phyloP scores from a whole-genome alignment of 2,329 filamentous ascomycete genomes.

The Stemphylium lycopersici region DNA sequence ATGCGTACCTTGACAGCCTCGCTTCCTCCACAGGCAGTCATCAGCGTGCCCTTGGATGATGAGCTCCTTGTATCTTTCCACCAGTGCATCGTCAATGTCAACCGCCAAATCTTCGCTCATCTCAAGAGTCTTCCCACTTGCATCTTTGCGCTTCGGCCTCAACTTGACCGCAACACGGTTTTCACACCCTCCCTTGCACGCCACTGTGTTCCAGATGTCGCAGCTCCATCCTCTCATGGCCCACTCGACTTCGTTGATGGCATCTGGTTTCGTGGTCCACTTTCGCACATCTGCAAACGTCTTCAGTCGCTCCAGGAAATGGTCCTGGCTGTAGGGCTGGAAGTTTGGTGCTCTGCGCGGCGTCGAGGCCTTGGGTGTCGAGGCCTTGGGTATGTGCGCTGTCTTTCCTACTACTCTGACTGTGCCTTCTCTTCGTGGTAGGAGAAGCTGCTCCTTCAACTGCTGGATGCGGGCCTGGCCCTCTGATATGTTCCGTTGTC shows the following conservation, averaged over 20 bases:
- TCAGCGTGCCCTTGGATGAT: conserved; percentile 78
- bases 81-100: conserved; percentile 66
- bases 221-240: conserved; percentile 92
- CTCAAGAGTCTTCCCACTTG: conserved; percentile 55
- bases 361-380: conserved; percentile 30
- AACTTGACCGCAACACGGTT: conserved; percentile 84
- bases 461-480: conserved; percentile 40
- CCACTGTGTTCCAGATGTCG: conserved; percentile 73
- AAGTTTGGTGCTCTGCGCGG: conserved; percentile 67
- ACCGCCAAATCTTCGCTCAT: conserved; percentile 55
- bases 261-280: conserved; percentile 91
- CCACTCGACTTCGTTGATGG: conserved; percentile 90
- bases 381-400: conserved; percentile 30
- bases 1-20: conserved; percentile 80
- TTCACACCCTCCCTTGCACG: conserved; percentile 80
- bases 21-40: conserved; percentile 83
- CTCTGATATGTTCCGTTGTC: conserved; percentile 34
- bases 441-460: conserved; percentile 42
- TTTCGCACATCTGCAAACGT: conserved; percentile 90
- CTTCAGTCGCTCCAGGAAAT: conserved; percentile 79
- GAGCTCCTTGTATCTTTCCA: conserved; percentile 75
- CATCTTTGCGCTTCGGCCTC: conserved; percentile 58
- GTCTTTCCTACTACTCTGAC: conserved; percentile 40
- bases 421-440: conserved; percentile 33
- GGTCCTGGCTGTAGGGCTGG: conserved; percentile 81